A percentile compares a stretch with the other conserved stretches of the same genome.
Evolutionary conservation across 352 stramenopile species (phyloP).

Genomic region (Globisporangium splendens): DNA sequence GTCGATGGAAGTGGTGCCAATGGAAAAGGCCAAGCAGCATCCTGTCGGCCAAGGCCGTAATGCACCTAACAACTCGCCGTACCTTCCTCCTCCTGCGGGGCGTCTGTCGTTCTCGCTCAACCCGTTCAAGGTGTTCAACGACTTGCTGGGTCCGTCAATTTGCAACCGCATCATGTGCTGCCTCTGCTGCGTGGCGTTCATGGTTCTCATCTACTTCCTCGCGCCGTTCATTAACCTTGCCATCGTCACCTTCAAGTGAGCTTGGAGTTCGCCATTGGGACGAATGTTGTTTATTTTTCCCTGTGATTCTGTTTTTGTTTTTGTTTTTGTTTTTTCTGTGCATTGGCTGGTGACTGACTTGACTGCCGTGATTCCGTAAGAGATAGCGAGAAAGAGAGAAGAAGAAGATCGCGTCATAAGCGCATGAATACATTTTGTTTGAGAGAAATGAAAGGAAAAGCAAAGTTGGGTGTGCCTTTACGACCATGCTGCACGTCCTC

Average conservation of each 20-base stretch:
- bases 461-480: no score
- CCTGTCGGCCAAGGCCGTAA: slow-evolving; percentile 79
- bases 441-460: no score
- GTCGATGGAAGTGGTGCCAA: slow-evolving; percentile 85
- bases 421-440: no score
- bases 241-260: slow-evolving; percentile 60
- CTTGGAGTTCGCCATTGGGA: no score
- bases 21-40: slow-evolving; percentile 78
- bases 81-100: slow-evolving; percentile 86
- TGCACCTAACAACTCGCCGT: slow-evolving; percentile 91
- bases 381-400: no score
- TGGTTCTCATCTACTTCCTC: slow-evolving; percentile 85
- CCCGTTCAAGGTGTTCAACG: slow-evolving; percentile 88
- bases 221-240: slow-evolving; percentile 82
- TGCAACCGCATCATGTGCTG: slow-evolving; percentile 84
- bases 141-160: slow-evolving; percentile 84
- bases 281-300: no score
- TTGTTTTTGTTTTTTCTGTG: no score
- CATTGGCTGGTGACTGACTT: no score
- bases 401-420: no score
- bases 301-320: no score
- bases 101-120: slow-evolving; percentile 90
- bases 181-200: slow-evolving; percentile 82
- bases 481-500: no score
- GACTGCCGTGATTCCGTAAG: no score